phyloP scores from a whole-genome alignment of 371 early-diverging fungal genomes.

The Apophysomyces elegans region DNA sequence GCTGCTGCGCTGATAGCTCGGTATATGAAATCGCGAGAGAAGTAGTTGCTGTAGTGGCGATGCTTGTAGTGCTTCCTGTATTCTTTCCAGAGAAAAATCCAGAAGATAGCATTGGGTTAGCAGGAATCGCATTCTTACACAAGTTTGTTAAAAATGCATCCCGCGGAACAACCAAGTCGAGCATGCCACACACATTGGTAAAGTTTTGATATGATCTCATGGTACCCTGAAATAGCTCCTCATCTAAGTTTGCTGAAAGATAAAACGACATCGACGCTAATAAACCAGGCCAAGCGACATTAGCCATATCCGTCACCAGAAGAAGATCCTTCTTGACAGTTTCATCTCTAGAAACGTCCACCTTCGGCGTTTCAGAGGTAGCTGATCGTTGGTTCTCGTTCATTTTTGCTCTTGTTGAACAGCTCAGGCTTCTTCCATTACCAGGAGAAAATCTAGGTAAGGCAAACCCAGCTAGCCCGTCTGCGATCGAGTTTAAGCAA shows the following conservation, averaged over 20 bases:
- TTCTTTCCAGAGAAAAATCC: slow-evolving; percentile 32
- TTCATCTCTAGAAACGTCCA: slow-evolving; percentile 3
- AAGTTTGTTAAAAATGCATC: slow-evolving; percentile 87
- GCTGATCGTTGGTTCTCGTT: slow-evolving; percentile 2
- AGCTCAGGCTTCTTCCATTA: slow-evolving; percentile 21
- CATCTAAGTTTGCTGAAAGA: slow-evolving; percentile 80
- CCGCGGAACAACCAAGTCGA: slow-evolving; percentile 78
- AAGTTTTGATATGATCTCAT: slow-evolving; percentile 79
- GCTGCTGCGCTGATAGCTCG: slow-evolving; percentile 47
- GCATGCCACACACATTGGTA: slow-evolving; percentile 83
- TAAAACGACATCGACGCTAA: slow-evolving; percentile 82
- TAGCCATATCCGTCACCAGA: slow-evolving; percentile 79
- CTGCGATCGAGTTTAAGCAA: slow-evolving; percentile 71
- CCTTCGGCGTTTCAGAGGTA: background rate
- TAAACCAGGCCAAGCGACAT: slow-evolving; percentile 84
- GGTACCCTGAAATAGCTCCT: slow-evolving; percentile 77
- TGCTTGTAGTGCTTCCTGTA: slow-evolving; percentile 29
- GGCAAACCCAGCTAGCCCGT: slow-evolving; percentile 71
- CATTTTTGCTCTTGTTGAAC: slow-evolving; percentile 11
- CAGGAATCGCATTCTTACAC: slow-evolving; percentile 79
- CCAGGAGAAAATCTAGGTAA: slow-evolving; percentile 64
- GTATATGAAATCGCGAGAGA: slow-evolving; percentile 34
- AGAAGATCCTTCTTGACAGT: slow-evolving; percentile 62
- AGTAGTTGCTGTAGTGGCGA: slow-evolving; percentile 19
- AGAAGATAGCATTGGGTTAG: slow-evolving; percentile 51